Conservation (phyloP, 169 alveolate species). For the Eimeria falciformis region DNA sequence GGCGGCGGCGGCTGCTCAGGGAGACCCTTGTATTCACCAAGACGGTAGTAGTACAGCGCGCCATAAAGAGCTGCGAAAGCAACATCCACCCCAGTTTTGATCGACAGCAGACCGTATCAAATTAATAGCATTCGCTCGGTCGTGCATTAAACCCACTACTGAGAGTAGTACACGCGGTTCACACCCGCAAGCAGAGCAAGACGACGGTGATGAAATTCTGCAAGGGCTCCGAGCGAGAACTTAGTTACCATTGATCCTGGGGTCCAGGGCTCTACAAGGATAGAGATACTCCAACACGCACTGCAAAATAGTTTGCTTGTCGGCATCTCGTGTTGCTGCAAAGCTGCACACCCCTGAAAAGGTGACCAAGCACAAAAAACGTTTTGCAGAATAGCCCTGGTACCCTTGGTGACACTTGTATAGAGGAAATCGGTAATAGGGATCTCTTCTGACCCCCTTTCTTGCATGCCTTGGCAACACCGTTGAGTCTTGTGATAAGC, state of each 20-base stretch:
- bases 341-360: conserved; percentile 71
- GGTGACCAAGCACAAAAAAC: neutral
- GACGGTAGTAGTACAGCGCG: conserved; percentile 66
- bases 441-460: too few species aligned
- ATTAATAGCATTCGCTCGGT: too few species aligned
- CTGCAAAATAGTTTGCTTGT: conserved; percentile 19
- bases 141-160: neutral
- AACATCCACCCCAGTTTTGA: too few species aligned
- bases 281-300: conserved; percentile 74
- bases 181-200: neutral
- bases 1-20: conserved; percentile 77
- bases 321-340: conserved; percentile 32
- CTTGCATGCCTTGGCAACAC: neutral
- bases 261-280: conserved; percentile 78
- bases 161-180: too few species aligned
- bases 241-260: conserved; percentile 72
- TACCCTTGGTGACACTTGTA: neutral
- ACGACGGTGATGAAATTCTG: neutral
- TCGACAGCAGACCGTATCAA: too few species aligned
- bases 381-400: neutral
- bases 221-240: too few species aligned
- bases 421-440: too few species aligned
- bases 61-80: conserved; percentile 71
- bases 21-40: conserved; percentile 15
- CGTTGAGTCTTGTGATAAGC: neutral